phyloP scores from a whole-genome alignment of 306 rosid genomes.

The Rubus idaeus region DNA sequence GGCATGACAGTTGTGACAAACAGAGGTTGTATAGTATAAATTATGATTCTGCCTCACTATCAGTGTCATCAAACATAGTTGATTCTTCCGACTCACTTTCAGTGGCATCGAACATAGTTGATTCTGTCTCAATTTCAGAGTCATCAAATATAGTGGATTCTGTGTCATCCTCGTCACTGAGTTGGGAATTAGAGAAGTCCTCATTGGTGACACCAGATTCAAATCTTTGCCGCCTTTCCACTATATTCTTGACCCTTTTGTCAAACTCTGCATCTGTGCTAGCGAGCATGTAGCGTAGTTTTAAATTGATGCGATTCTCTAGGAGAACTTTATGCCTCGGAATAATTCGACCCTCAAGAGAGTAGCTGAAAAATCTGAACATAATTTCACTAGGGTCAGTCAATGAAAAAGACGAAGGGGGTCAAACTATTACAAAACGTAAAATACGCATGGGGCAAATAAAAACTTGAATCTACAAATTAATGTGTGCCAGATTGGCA shows the following conservation, averaged over 20 bases:
- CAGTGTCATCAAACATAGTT: slow-evolving; percentile 12
- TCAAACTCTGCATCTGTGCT: slow-evolving; percentile 70
- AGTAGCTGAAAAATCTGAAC: slow-evolving; percentile 86
- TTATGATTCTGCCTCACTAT: slow-evolving; percentile 10
- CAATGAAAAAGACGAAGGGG: neutral
- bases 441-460: neutral
- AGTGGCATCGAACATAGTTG: slow-evolving; percentile 3
- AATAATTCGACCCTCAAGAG: slow-evolving; percentile 78
- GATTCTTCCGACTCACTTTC: slow-evolving; percentile 8
- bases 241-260: slow-evolving; percentile 49
- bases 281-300: slow-evolving; percentile 81
- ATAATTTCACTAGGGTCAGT: slow-evolving; percentile 16
- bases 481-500: neutral
- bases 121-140: slow-evolving; percentile 8
- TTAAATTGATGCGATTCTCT: slow-evolving; percentile 67
- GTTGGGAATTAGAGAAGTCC: slow-evolving; percentile 19
- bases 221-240: slow-evolving; percentile 54
- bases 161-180: slow-evolving; percentile 14
- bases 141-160: slow-evolving; percentile 13
- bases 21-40: neutral
- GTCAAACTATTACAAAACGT: neutral
- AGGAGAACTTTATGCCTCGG: slow-evolving; percentile 87
- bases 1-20: neutral
- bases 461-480: neutral
- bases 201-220: slow-evolving; percentile 42